Conservation (phyloP, 257 asterid genomes). For the Catharanthus roseus region DNA sequence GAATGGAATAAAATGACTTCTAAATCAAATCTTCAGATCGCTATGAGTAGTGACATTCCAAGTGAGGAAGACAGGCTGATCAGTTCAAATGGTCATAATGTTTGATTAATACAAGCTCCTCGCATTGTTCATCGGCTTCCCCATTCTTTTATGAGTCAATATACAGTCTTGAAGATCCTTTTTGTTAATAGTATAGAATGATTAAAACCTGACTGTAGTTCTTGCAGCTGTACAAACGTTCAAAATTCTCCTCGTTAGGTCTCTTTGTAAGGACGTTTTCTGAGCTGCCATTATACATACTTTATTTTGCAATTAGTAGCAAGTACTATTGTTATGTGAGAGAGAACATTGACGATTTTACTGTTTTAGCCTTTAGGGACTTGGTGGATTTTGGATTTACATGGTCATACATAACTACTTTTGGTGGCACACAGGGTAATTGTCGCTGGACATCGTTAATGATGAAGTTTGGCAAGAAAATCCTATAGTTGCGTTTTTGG, state of each 20-base stretch:
- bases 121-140: background rate
- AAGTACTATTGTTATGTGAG: background rate
- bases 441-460: too few relatives aligned
- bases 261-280: background rate
- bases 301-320: background rate
- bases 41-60: slow-evolving; percentile 41
- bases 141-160: background rate
- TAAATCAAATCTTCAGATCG: slow-evolving; percentile 43
- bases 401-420: too few relatives aligned
- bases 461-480: background rate
- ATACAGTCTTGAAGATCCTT: background rate
- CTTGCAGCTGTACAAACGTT: slow-evolving; percentile 4
- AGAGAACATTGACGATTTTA: background rate
- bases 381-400: too few relatives aligned
- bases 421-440: too few relatives aligned
- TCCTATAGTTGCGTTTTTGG: background rate
- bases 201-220: background rate
- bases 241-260: background rate
- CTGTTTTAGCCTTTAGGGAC: too few relatives aligned
- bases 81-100: slow-evolving; percentile 50
- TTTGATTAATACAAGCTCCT: slow-evolving; percentile 20
- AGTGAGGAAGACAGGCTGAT: slow-evolving; percentile 67
- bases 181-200: slow-evolving; percentile 15
- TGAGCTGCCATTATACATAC: background rate
- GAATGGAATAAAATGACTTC: slow-evolving; percentile 76